Conservation (phyloP, 1,139 yeast genomes). For the Hyphopichia khmerensis region DNA sequence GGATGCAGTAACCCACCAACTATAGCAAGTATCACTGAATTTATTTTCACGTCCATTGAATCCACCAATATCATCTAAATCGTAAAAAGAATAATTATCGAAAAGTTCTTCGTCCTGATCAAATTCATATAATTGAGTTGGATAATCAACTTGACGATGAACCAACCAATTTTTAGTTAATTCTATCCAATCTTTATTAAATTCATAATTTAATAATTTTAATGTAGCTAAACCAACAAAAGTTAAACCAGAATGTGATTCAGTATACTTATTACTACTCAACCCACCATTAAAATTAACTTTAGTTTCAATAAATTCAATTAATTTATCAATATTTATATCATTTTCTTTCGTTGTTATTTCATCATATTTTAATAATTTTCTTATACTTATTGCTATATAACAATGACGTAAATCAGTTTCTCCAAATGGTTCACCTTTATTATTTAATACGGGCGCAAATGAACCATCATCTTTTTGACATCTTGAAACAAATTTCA, state of each 20-base stretch:
- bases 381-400: constrained; percentile 66
- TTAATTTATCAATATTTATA: constrained; percentile 41
- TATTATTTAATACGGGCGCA: constrained; percentile 28
- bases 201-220: constrained; percentile 35
- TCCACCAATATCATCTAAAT: constrained; percentile 62
- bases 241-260: constrained; percentile 86
- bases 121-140: constrained; percentile 19
- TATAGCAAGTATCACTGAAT: constrained; percentile 85
- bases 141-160: constrained; percentile 58
- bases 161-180: constrained; percentile 56
- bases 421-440: constrained; percentile 52
- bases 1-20: constrained; percentile 82
- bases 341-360: constrained; percentile 25
- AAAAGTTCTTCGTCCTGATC: constrained; percentile 13
- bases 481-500: constrained; percentile 52
- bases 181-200: constrained; percentile 26
- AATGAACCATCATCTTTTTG: constrained; percentile 58
- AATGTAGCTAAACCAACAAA: constrained; percentile 80
- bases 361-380: constrained; percentile 47
- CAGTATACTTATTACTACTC: constrained; percentile 40
- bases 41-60: constrained; percentile 89
- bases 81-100: constrained; percentile 34
- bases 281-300: constrained; percentile 68
- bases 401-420: constrained; percentile 73
- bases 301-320: constrained; percentile 41